A percentile compares a stretch with the other conserved stretches of the same genome.
Conservation (phyloP, 2,329 filamentous ascomycete species). For the Cephalotrichum gorgonifer region DNA sequence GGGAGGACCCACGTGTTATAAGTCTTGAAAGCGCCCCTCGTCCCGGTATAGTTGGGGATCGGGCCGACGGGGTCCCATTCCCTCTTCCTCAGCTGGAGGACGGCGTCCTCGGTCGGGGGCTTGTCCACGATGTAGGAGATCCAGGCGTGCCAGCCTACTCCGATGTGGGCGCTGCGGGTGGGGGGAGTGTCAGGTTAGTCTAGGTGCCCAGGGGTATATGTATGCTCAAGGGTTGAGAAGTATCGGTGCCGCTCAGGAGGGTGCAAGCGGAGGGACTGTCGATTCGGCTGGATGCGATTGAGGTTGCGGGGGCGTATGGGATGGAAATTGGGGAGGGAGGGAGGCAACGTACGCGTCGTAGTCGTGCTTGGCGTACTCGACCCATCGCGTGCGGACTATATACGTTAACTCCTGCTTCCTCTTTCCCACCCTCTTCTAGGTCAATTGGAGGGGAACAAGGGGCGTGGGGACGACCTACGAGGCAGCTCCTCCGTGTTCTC, state of each 20-base stretch:
- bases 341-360: slow-evolving; percentile 45
- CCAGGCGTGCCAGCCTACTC: slow-evolving; percentile 98
- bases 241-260: neutral
- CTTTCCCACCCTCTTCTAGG: too few species aligned
- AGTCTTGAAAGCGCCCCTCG: slow-evolving; percentile 74
- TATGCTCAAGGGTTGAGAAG: too few species aligned
- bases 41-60: slow-evolving; percentile 64
- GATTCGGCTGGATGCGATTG: neutral
- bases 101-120: slow-evolving; percentile 65
- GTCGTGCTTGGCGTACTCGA: slow-evolving; percentile 88
- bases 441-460: neutral
- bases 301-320: neutral
- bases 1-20: slow-evolving; percentile 75
- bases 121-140: slow-evolving; percentile 89
- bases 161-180: slow-evolving; percentile 56
- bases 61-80: slow-evolving; percentile 67
- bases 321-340: neutral
- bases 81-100: slow-evolving; percentile 57
- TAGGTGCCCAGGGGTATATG: too few species aligned
- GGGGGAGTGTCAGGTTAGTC: neutral
- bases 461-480: slow-evolving; percentile 44
- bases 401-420: too few species aligned
- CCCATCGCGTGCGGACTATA: slow-evolving; percentile 87
- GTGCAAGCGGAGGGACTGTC: neutral
- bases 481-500: slow-evolving; percentile 95